Conservation (phyloP, 2,329 filamentous ascomycete species). For the Epichloe sibirici region DNA sequence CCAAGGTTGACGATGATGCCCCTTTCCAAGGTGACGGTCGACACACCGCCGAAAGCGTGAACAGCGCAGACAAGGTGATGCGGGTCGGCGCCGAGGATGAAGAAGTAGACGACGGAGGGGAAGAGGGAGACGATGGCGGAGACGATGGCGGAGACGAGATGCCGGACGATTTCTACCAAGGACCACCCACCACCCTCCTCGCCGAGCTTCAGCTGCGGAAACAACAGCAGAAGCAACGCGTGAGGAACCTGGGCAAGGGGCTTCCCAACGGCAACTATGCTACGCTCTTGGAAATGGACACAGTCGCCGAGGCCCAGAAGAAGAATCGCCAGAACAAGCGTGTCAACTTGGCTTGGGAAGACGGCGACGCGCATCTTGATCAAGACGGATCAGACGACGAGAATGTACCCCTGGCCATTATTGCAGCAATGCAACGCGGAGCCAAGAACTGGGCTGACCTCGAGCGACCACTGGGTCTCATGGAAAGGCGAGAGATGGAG, state of each 20-base stretch:
- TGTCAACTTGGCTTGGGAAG: constrained; percentile 86
- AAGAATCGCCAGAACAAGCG: constrained; percentile 61
- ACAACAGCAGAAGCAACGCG: constrained; percentile 72
- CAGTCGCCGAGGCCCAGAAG: constrained; percentile 75
- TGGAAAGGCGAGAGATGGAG: constrained; percentile 74
- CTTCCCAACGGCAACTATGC: constrained; percentile 74
- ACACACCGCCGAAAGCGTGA: background rate
- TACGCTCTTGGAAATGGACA: constrained; percentile 81
- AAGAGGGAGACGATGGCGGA: constrained; percentile 30
- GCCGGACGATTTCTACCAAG: constrained; percentile 43
- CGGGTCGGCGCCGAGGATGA: constrained; percentile 16
- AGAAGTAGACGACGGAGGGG: constrained; percentile 13
- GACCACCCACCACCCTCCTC: constrained; percentile 76
- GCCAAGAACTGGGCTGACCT: constrained; percentile 39
- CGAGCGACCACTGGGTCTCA: constrained; percentile 57
- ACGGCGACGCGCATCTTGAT: constrained; percentile 35
- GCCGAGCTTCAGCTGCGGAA: constrained; percentile 89
- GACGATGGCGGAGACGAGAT: constrained; percentile 29
- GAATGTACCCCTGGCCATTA: constrained; percentile 75
- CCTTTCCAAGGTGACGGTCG: constrained; percentile 1
- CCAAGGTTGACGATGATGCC: constrained; percentile 13
- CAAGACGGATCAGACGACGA: constrained; percentile 52
- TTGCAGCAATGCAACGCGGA: constrained; percentile 51
- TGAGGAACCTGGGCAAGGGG: constrained; percentile 44
- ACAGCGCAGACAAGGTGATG: constrained; percentile 7